Percentiles rank a stretch among this genome's conserved stretches.
Conservation (phyloP, 1,284 basidiomycete genomes). For the Pseudozyma pruni region DNA sequence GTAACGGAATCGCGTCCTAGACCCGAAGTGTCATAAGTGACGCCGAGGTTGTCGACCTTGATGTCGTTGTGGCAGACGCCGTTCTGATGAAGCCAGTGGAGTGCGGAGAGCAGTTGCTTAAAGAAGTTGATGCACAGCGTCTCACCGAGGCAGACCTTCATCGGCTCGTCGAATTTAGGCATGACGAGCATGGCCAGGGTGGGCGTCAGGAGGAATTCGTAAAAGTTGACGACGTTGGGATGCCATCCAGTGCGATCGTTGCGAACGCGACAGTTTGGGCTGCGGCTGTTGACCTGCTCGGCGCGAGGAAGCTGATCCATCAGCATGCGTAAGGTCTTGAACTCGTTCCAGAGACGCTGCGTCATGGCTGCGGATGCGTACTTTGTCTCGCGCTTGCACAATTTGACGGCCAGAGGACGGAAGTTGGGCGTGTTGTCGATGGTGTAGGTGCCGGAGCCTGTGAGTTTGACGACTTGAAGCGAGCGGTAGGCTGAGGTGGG, state of each 20-base stretch:
- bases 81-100: constrained; percentile 58
- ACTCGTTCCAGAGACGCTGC: constrained; percentile 59
- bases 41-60: constrained; percentile 58
- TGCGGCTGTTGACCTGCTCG: constrained; percentile 32
- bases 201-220: constrained; percentile 54
- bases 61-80: constrained; percentile 58
- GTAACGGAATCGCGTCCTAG: constrained; percentile 28
- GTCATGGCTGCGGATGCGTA: constrained; percentile 42
- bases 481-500: constrained; percentile 37
- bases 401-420: constrained; percentile 49
- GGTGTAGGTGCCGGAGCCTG: constrained; percentile 24
- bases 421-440: constrained; percentile 31
- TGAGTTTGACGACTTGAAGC: constrained; percentile 32
- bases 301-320: constrained; percentile 41
- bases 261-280: constrained; percentile 34
- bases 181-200: constrained; percentile 51
- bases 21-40: constrained; percentile 44
- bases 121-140: constrained; percentile 50
- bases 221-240: constrained; percentile 51
- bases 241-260: constrained; percentile 47
- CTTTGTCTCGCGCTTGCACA: constrained; percentile 49
- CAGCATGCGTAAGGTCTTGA: constrained; percentile 48
- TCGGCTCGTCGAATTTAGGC: constrained; percentile 56
- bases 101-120: constrained; percentile 43
- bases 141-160: constrained; percentile 57